A percentile compares a stretch with the other conserved stretches of the same genome.
Evolutionary conservation across 257 asterid species (phyloP).

Genomic region (Echium plantagineum): DNA sequence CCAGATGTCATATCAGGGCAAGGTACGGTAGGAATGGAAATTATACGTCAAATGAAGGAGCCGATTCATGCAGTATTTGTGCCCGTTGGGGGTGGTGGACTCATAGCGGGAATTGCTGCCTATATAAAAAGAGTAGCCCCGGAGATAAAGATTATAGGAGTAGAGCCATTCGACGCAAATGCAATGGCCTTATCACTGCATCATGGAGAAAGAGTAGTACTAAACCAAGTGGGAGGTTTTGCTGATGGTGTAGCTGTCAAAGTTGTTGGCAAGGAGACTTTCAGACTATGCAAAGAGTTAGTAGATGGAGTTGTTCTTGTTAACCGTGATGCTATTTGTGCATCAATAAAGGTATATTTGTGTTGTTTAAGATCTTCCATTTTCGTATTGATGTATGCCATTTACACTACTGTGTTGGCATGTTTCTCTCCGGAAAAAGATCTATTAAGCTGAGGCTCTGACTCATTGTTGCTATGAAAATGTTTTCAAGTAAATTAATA

Average conservation of each 20-base stretch:
- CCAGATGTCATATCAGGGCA: constrained; percentile 85
- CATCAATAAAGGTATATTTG: constrained; percentile 71
- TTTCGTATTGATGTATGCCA: background rate
- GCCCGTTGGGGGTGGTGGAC: constrained; percentile 97
- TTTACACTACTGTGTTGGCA: no score
- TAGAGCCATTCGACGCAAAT: constrained; percentile 88
- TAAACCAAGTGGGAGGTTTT: constrained; percentile 93
- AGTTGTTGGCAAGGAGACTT: constrained; percentile 89
- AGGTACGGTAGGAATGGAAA: constrained; percentile 96
- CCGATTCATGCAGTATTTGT: constrained; percentile 78
- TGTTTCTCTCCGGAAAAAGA: no score
- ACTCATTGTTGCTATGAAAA: no score
- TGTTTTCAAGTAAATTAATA: no score
- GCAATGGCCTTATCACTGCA: constrained; percentile 87
- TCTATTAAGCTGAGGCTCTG: background rate
- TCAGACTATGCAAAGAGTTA: constrained; percentile 64
- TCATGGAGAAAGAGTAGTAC: constrained; percentile 58
- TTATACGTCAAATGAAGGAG: constrained; percentile 55
- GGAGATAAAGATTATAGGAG: constrained; percentile 77
- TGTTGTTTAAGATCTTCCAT: background rate
- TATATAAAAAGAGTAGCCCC: constrained; percentile 83
- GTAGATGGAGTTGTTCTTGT: constrained; percentile 86
- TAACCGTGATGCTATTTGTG: constrained; percentile 91
- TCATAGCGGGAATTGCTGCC: constrained; percentile 94
- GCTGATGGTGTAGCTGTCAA: constrained; percentile 98